phyloP scores from a whole-genome alignment of 1,139 yeast genomes.

The Spencermartinsiella ligniputridi region DNA sequence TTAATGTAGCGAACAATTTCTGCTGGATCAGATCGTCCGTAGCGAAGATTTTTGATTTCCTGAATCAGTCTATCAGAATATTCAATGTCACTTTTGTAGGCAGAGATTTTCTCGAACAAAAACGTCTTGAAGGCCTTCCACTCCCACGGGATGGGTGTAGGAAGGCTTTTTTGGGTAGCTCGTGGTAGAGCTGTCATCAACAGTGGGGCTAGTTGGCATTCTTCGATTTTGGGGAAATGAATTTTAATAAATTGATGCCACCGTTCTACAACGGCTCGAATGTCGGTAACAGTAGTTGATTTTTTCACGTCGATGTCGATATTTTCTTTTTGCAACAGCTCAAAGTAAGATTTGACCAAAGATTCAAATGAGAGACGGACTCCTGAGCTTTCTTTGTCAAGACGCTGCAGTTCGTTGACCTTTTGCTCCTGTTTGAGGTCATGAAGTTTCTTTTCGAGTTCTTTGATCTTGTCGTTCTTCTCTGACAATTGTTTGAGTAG shows the following conservation, averaged over 20 bases:
- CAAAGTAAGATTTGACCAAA: not conserved
- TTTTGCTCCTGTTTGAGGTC: not conserved
- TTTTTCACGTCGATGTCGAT: not conserved
- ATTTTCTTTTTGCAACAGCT: not conserved
- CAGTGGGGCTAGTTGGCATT: not conserved
- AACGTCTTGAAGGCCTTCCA: not conserved
- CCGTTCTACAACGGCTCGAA: not conserved
- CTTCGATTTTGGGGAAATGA: not conserved
- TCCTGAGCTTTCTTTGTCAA: not conserved
- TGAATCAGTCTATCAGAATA: not conserved
- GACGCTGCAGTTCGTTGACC: not conserved
- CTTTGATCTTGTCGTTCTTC: not conserved
- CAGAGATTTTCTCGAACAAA: not conserved
- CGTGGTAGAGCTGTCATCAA: not conserved
- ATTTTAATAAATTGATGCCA: not conserved
- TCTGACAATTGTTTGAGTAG: not conserved
- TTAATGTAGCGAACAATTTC: not conserved
- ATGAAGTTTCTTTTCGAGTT: not conserved
- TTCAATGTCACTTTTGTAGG: not conserved
- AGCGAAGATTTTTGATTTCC: conserved; percentile 1
- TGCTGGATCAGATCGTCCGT: not conserved
- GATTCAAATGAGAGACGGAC: not conserved
- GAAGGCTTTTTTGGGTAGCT: not conserved
- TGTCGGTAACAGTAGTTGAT: not conserved
- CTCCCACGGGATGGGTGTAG: not conserved